These are phyloP conservation scores for Alternaria tenuissima DNA, from an alignment of 2,329 filamentous ascomycete species.

Conservation along the genomic window DNA sequence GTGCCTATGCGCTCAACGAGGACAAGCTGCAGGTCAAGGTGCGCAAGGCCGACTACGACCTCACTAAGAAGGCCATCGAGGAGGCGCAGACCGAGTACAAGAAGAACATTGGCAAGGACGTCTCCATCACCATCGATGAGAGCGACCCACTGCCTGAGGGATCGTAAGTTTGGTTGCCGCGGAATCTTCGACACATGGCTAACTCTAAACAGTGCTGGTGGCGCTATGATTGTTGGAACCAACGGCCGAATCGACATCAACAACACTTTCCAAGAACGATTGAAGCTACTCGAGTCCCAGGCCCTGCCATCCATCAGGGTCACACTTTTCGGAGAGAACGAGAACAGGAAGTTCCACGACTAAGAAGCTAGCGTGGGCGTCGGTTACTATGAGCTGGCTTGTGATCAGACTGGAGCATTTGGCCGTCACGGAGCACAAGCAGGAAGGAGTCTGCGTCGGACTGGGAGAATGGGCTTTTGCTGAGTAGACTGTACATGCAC, in stretches of 20 bases:
- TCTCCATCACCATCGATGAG: constrained; percentile 77
- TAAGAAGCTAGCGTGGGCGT: constrained; percentile 56
- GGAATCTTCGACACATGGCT: not conserved
- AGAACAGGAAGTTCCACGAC: constrained; percentile 94
- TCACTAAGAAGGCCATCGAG: constrained; percentile 79
- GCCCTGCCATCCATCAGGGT: constrained; percentile 85
- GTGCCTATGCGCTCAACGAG: constrained; percentile 88
- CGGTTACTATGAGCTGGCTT: constrained; percentile 3
- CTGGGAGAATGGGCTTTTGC: constrained; percentile 2
- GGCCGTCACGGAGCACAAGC: constrained; percentile 1
- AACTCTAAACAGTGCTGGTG: constrained; percentile 72
- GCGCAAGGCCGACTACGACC: constrained; percentile 78
- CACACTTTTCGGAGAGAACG: constrained; percentile 91
- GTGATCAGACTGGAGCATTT: not conserved
- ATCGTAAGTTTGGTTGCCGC: constrained; percentile 69
- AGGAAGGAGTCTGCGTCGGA: not conserved
- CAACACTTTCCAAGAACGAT: constrained; percentile 94
- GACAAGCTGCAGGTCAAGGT: constrained; percentile 76
- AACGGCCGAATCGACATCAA: constrained; percentile 96
- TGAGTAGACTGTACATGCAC: constrained; percentile 11
- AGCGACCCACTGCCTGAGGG: constrained; percentile 79
- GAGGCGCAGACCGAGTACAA: constrained; percentile 85
- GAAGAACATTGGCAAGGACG: constrained; percentile 74
- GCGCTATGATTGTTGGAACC: constrained; percentile 80
- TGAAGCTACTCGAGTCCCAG: constrained; percentile 83